Evolutionary conservation across 2,329 filamentous ascomycete genomes (phyloP), one percentile per base, ranked within the genome.

Genomic region (Hymenoscyphus infarciens): DNA sequence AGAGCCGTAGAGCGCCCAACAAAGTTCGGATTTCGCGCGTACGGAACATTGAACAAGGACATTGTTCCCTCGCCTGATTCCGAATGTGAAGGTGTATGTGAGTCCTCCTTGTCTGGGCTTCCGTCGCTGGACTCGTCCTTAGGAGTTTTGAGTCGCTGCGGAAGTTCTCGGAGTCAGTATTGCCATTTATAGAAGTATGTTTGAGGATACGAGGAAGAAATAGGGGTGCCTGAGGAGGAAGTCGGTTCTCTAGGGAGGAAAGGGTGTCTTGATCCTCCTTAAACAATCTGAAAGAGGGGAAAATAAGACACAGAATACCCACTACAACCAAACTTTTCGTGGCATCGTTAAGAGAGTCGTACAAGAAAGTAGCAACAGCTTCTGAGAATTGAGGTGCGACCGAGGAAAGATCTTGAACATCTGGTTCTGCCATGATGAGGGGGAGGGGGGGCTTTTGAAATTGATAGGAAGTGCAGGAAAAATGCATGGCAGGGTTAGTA

Each of bases 11-110:
- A 64, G 10, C 68, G 62, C 1, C 69, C 69, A 61, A 68, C 62
- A 58, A 71, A 71, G 35, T 68, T 61, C 2, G 64, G 61, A 62
- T 70, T 71, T 15, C 65, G 61, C 11, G 60, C 27, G 56, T 67
- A 62, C 29, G 66, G 66, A 3, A 69, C 63, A 55, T 68, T 62
- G 45, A 68, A 69, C 19, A 60, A 10, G 13, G 63, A 55, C 38
- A 61, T 38, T 39, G 64, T 58, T n/a, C 60, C 52, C 11, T 65
- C 59, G 25, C 60, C 22, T 35, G 27, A 52, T 38, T 56, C 53
- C 57, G 56, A 61, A 52, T 59, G 39, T 16, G 58, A 19, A 38
- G 58, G 58, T 54, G 58, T 60, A 45, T 60, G 55, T 35, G 29
- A 25, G 55, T 57, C 55, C 55, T 39, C 29, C 29, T 56, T 52